These are phyloP conservation scores for Eremothecium cymbalariae DNA, from an alignment of 1,139 yeast species.

Conservation along the genomic window DNA sequence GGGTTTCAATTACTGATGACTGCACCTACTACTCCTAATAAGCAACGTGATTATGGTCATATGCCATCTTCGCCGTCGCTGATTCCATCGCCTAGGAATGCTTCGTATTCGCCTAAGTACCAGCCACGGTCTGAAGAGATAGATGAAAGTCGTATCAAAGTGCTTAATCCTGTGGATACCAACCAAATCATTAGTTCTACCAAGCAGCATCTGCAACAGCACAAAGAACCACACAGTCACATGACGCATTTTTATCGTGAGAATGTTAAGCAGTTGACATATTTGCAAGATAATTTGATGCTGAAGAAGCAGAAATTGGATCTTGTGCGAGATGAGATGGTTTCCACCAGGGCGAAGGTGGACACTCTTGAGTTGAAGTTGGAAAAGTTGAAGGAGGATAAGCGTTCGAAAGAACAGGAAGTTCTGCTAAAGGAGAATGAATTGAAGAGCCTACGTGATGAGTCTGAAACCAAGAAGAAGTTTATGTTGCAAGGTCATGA, in stretches of 20 bases:
- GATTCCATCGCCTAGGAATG: slow-evolving; percentile 5
- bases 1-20: too few species aligned
- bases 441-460: slow-evolving; percentile 35
- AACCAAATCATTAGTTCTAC: slow-evolving; percentile 3
- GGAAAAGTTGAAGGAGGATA: slow-evolving; percentile 36
- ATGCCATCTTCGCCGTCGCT: slow-evolving; percentile 3
- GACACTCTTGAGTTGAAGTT: slow-evolving; percentile 21
- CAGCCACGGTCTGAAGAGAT: slow-evolving; percentile 5
- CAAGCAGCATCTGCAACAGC: slow-evolving; percentile 4
- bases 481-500: slow-evolving; percentile 34
- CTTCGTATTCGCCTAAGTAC: slow-evolving; percentile 8
- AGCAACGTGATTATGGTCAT: slow-evolving; percentile 3
- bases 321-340: slow-evolving; percentile 22
- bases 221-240: slow-evolving; percentile 5
- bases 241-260: slow-evolving; percentile 29
- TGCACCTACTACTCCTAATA: slow-evolving; percentile 3
- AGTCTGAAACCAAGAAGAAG: slow-evolving; percentile 25
- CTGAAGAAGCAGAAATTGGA: slow-evolving; percentile 27
- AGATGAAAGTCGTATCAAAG: slow-evolving; percentile 1
- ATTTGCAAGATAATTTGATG: slow-evolving; percentile 23
- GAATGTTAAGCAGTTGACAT: slow-evolving; percentile 26
- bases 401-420: slow-evolving; percentile 28
- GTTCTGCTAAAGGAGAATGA: slow-evolving; percentile 37
- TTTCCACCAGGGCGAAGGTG: slow-evolving; percentile 21
- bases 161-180: slow-evolving; percentile 6